Base-by-base conservation (phyloP, 257 asterid genomes). In the Ophiorrhiza pumila region DNA sequence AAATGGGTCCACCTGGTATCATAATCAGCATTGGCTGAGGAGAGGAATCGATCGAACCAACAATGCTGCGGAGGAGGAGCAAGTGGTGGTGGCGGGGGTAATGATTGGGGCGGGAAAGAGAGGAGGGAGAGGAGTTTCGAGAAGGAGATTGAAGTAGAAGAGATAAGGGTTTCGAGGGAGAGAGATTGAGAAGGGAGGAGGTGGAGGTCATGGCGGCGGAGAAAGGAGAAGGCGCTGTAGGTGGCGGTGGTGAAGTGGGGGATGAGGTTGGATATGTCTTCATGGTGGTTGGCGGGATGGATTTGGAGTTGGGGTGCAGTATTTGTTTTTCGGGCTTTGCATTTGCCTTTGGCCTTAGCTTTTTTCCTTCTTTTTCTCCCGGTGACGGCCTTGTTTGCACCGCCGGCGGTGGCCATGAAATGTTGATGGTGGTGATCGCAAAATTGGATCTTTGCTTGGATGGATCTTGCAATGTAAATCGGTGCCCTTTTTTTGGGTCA, bases 101-200 rank as follows among this genome's bases (percentile, higher is more conserved):
- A 74, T 18, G 74, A 50, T 35, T n/a, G 79, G 3, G 80, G 85
- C 59, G 74, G 69, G 14, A 82, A 53, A 31, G 91, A 77, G 78
- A 83, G 84, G 76, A 81, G 86, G n/a, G 96, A 78, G 37, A 85
- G 58, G 78, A 91, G 86, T 32, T 75, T 84, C 45, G 88, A 70
- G 75, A 93, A 82, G 53, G 93, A 87, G 39, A 71, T 59, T 20
- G 96, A 85, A 56, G 97, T 85, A 72, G 92, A 81, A 64, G 97
- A 87, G 74, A 91, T 87, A 43, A 85, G 91, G 65, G 90, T 85
- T 74, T 91, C 96, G 22, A 93, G 71, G 71, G 92, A 55, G 42
- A 93, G 90, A 55, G 97, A 75, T 77, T 93, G 98, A 32, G 89
- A 68, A 37, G 98, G 96, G 25, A 76, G 76, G 77, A 93, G 94